phyloP scores from a whole-genome alignment of 495 filamentous ascomycete species.

The Aspergillus carlsbadensis region DNA sequence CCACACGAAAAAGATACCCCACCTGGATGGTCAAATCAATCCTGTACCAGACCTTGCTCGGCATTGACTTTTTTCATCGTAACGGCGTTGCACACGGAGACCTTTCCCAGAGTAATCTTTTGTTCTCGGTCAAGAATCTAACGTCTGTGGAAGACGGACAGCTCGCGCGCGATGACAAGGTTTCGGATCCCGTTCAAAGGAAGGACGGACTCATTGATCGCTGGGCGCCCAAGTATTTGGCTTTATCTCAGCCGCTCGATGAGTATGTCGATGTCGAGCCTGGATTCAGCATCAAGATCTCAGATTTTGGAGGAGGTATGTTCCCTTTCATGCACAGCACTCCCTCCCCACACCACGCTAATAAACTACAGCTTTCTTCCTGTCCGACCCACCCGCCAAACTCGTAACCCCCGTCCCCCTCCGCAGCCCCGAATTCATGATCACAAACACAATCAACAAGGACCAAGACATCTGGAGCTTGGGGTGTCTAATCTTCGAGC shows the following conservation, averaged over 20 bases:
- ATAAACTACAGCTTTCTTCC: conserved; percentile 30
- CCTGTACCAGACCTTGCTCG: conserved; percentile 39
- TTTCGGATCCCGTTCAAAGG: conserved; percentile 29
- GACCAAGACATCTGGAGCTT: conserved; percentile 42
- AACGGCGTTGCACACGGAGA: conserved; percentile 47
- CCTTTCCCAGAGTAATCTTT: conserved; percentile 45
- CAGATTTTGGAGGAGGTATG: conserved; percentile 39
- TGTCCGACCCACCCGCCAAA: conserved; percentile 27
- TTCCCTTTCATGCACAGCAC: no score
- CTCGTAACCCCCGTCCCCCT: conserved; percentile 32
- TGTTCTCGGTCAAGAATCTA: conserved; percentile 31
- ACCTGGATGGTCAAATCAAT: conserved; percentile 39
- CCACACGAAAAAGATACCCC: conserved; percentile 30
- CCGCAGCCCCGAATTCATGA: conserved; percentile 35
- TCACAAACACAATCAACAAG: conserved; percentile 23
- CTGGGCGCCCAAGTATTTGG: conserved; percentile 41
- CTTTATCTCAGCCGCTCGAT: conserved; percentile 28
- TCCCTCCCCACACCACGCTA: no score
- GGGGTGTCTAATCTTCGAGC: conserved; percentile 38
- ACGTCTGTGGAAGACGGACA: conserved; percentile 14
- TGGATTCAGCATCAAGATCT: conserved; percentile 37
- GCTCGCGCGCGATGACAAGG: conserved; percentile 23
- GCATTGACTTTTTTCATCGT: conserved; percentile 40
- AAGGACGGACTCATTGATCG: conserved; percentile 33
- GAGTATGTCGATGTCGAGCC: conserved; percentile 16